phyloP scores from a whole-genome alignment of 2,329 filamentous ascomycete genomes.

The Mariannaea elegans region DNA sequence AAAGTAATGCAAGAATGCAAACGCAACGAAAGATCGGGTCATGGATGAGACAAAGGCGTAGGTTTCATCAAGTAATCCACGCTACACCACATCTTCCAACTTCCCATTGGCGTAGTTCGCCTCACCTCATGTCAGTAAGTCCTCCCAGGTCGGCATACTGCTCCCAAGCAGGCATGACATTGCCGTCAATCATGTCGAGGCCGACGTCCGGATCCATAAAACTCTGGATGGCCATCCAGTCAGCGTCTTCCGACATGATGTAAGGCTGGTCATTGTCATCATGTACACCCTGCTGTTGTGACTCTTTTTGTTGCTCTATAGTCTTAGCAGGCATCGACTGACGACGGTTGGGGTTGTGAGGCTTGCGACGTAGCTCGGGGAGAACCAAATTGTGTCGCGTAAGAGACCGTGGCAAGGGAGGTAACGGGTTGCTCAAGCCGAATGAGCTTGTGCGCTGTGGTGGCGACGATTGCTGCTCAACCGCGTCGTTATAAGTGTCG shows the following conservation, averaged over 20 bases:
- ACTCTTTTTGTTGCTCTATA: neutral
- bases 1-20: conserved; percentile 5
- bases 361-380: conserved; percentile 30
- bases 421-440: conserved; percentile 3
- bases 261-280: conserved; percentile 40
- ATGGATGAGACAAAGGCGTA: conserved; percentile 14
- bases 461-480: conserved; percentile 23
- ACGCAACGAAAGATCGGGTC: neutral
- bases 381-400: conserved; percentile 38
- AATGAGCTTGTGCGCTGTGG: conserved; percentile 19
- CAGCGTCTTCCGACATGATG: conserved; percentile 42
- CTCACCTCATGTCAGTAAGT: conserved; percentile 50
- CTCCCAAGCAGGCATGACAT: conserved; percentile 52
- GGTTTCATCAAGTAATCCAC: neutral
- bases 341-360: neutral
- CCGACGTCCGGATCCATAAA: conserved; percentile 42
- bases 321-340: conserved; percentile 7
- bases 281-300: conserved; percentile 4
- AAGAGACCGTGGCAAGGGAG: conserved; percentile 15
- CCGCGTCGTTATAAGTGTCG: conserved; percentile 37
- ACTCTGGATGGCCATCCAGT: conserved; percentile 50
- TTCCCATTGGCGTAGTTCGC: neutral
- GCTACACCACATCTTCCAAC: no score
- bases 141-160: conserved; percentile 58
- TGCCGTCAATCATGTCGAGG: conserved; percentile 29